A percentile compares a stretch with the other conserved stretches of the same genome.
These are phyloP conservation scores for Gossypium davidsonii DNA, from an alignment of 441 rosid genomes.

Conservation along the genomic window DNA sequence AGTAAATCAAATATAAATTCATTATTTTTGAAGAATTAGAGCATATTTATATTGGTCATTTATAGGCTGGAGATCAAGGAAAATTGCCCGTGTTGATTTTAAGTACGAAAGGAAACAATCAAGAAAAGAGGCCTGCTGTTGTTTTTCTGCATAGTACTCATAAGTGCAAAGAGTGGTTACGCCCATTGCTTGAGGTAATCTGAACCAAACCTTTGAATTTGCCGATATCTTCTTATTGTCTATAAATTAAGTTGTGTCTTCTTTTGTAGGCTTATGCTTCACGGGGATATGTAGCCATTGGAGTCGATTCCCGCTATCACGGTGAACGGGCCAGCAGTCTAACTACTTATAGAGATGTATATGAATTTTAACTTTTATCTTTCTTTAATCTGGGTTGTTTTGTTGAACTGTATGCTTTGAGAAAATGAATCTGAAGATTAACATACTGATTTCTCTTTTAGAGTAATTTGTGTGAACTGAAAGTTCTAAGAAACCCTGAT, in stretches of 20 bases:
- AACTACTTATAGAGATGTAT: slow-evolving; percentile 66
- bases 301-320: slow-evolving; percentile 81
- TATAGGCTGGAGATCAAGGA: slow-evolving; percentile 75
- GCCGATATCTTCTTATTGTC: neutral
- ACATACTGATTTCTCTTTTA: neutral
- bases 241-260: neutral
- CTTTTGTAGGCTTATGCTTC: slow-evolving; percentile 80
- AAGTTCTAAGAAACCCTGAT: slow-evolving; percentile 7
- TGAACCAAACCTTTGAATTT: neutral
- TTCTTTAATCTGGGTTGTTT: neutral
- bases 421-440: neutral
- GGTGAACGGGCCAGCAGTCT: slow-evolving; percentile 69
- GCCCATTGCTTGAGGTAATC: slow-evolving; percentile 83
- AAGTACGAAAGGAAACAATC: slow-evolving; percentile 45
- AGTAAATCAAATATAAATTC: too few relatives aligned
- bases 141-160: slow-evolving; percentile 82
- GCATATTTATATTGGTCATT: slow-evolving; percentile 5
- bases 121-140: slow-evolving; percentile 58
- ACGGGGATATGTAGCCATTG: slow-evolving; percentile 73
- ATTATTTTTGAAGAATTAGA: neutral
- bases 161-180: slow-evolving; percentile 81
- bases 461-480: neutral
- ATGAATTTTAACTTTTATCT: slow-evolving; percentile 6
- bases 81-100: slow-evolving; percentile 64
- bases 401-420: neutral